Evolutionary conservation across 129 eudicot genomes (phyloP), one percentile per base, ranked within the genome.

Genomic region (Ambrosia artemisiifolia): DNA sequence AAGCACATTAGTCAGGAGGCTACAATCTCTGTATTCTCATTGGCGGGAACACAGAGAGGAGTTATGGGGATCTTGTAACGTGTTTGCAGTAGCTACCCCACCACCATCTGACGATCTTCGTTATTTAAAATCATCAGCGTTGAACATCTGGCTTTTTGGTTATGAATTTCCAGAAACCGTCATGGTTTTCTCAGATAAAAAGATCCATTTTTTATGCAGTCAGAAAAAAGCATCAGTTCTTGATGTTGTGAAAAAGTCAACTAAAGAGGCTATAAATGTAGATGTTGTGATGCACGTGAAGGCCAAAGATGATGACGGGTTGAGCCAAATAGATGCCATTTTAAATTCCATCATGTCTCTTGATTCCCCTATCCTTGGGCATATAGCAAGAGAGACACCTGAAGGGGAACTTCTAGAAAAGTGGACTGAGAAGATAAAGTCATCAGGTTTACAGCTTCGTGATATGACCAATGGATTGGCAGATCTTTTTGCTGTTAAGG

Each of bases 161-260:
- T 87, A 87, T 18, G 93, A 87, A 55, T 87, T 87, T 44, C 93
- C 93, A 6, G 93, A 87, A 69, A 87, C 89, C 12, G 75, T 87
- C 30, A 87, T 87, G 89, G 85, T 87, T 17, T 87, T 87, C 64
- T 71, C 78, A 24, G 75, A 72, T 50, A 81, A 87, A 67, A 85
- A 84, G 78, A 81, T 87, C 7, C 93, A 87, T 77, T 87, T 87
- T 47, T 75, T 87, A 70, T 84, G 93, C 70, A 81, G 85, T 63
- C 85, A 65, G 70, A 87, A 87, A 86, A 87, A 87, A 54, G 85
- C 85, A n/a, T 66, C 85, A 36, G 38, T 87, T 55, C 69, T 87
- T 24, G 80, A 75, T 13, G 85, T 76, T 33, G 89, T 84, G 7
- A 87, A 76, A 40, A 75, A 78, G 54, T 43, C 81, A 72, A 87